Conservation (phyloP, 495 filamentous ascomycete genomes). For the Cercophora sp. region DNA sequence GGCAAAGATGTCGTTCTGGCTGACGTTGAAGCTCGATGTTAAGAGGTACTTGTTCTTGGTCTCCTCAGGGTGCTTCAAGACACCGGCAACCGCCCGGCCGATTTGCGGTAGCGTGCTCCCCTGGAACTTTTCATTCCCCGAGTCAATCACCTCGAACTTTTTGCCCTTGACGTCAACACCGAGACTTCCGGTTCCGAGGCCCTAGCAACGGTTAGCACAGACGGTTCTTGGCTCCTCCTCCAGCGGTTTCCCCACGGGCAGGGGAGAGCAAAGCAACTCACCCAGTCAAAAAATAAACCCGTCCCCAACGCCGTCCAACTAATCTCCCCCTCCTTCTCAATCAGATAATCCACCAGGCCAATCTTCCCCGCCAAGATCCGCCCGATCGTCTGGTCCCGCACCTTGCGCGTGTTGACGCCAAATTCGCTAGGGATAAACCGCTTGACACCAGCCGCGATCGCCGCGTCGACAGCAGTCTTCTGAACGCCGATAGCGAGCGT, state of each 20-base stretch:
- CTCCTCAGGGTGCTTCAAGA: constrained; percentile 48
- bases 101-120: constrained; percentile 45
- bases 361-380: constrained; percentile 50
- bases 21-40: constrained; percentile 47
- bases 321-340: constrained; percentile 39
- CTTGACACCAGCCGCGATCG: constrained; percentile 53
- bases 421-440: constrained; percentile 65
- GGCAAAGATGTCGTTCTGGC: constrained; percentile 52
- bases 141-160: constrained; percentile 47
- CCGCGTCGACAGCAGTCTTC: constrained; percentile 54
- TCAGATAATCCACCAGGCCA: constrained; percentile 44
- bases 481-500: constrained; percentile 37
- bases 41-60: constrained; percentile 52
- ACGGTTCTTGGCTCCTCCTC: too few species aligned
- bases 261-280: constrained; percentile 26
- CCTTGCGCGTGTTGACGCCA: constrained; percentile 46
- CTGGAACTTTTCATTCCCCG: constrained; percentile 48
- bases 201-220: constrained; percentile 23
- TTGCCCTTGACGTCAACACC: constrained; percentile 43
- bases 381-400: constrained; percentile 29
- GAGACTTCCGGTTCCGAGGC: constrained; percentile 33
- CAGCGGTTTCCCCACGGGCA: neutral
- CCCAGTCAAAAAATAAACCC: constrained; percentile 51
- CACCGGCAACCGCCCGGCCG: constrained; percentile 44
- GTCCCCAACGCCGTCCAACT: constrained; percentile 50